Evolutionary conservation across 192 early-diverging fungal genomes (phyloP).

Genomic region (Coemansia sp.): DNA sequence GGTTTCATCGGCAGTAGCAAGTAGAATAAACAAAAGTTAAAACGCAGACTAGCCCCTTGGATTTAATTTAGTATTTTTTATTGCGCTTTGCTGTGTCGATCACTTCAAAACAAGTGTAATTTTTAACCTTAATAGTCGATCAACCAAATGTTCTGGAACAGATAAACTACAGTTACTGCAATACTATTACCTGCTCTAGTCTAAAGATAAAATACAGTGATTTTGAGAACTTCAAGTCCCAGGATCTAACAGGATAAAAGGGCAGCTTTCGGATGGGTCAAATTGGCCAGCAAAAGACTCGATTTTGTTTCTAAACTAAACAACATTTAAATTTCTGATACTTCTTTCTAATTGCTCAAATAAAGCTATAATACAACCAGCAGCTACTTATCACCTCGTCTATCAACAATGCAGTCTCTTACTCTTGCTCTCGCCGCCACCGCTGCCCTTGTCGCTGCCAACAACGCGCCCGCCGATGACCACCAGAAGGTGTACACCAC

Average conservation of each 20-base stretch:
- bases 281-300: neutral
- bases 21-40: too few species aligned
- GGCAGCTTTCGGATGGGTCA: neutral
- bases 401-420: conserved; percentile 12
- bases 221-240: too few species aligned
- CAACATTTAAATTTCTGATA: neutral
- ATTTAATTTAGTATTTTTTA: too few species aligned
- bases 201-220: neutral
- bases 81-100: too few species aligned
- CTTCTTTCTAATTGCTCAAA: conserved; percentile 1
- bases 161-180: neutral
- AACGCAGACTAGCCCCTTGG: too few species aligned
- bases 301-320: neutral
- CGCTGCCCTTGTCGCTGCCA: conserved; percentile 14
- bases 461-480: conserved; percentile 15
- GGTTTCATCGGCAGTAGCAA: too few species aligned
- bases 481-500: conserved; percentile 42
- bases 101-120: too few species aligned
- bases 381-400: neutral
- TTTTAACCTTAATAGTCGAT: too few species aligned
- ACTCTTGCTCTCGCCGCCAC: conserved; percentile 13
- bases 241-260: conserved; percentile 5
- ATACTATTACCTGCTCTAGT: neutral
- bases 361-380: too few species aligned
- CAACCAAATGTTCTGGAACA: neutral